Conservation (phyloP, 2,329 filamentous ascomycete genomes). For the Diplodia intermedia region DNA sequence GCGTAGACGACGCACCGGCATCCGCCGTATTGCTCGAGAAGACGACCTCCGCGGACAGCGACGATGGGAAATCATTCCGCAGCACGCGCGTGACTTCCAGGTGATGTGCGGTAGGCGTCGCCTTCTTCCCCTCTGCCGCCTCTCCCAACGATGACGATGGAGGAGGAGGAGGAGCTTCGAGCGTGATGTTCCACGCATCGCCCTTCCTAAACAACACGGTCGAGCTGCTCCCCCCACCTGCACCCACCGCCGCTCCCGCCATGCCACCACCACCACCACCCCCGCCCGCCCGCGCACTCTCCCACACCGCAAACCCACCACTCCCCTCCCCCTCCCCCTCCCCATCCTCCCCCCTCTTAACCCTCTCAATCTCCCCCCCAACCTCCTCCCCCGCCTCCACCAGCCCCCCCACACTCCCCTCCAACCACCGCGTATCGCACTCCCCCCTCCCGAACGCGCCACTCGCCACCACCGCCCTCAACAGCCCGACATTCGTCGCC, state of each 20-base stretch:
- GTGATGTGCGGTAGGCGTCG: slow-evolving; percentile 52
- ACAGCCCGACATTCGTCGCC: slow-evolving; percentile 63
- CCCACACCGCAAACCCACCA: slow-evolving; percentile 6
- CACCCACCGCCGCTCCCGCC: slow-evolving; percentile 24
- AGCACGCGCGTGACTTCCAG: slow-evolving; percentile 62
- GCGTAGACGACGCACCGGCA: slow-evolving; percentile 39
- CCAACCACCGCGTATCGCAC: slow-evolving; percentile 66
- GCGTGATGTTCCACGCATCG: slow-evolving; percentile 63
- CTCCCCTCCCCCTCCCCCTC: neutral
- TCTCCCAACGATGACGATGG: no score
- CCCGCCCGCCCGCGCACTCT: slow-evolving; percentile 8
- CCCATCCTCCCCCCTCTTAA: neutral
- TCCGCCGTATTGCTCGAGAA: slow-evolving; percentile 42
- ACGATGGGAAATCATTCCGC: slow-evolving; percentile 66
- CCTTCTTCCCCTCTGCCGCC: neutral
- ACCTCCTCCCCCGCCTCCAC: slow-evolving; percentile 46
- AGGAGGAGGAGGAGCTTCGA: slow-evolving; percentile 51
- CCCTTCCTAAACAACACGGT: slow-evolving; percentile 60
- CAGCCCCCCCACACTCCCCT: slow-evolving; percentile 54
- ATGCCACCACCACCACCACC: slow-evolving; percentile 7
- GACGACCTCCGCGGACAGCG: slow-evolving; percentile 60
- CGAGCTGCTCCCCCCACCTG: slow-evolving; percentile 31
- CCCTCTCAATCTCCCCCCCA: slow-evolving; percentile 5
- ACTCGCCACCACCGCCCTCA: slow-evolving; percentile 61
- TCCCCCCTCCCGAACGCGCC: slow-evolving; percentile 56